Percentiles rank a stretch among this genome's conserved stretches.
Evolutionary conservation across 1,284 basidiomycete genomes (phyloP).

Genomic region (Macrocystidia cucumis): DNA sequence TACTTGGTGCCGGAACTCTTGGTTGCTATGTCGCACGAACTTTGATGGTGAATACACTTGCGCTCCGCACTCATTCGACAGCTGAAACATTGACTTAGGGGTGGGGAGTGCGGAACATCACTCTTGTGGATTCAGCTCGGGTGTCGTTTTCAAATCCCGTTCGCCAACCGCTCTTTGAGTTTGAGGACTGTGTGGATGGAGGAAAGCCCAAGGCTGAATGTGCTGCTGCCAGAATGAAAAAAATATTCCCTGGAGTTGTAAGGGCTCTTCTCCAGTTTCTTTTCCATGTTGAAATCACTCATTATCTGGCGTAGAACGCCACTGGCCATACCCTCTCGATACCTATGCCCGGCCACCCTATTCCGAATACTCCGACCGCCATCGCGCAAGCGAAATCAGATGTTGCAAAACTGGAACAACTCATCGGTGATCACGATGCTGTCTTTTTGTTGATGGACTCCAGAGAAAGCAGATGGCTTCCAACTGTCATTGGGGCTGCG

Average conservation of each 20-base stretch:
- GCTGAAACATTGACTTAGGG: conserved; percentile 40
- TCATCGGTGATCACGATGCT: conserved; percentile 83
- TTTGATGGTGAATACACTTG: conserved; percentile 72
- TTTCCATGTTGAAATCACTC: conserved; percentile 6
- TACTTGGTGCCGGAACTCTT: conserved; percentile 92
- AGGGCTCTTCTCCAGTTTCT: conserved; percentile 20
- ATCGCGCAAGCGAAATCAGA: conserved; percentile 57
- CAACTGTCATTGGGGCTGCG: conserved; percentile 79
- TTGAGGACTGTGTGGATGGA: conserved; percentile 89
- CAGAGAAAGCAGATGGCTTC: conserved; percentile 92
- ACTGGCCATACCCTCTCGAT: conserved; percentile 72
- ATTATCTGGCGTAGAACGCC: conserved; percentile 50
- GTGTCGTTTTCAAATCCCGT: conserved; percentile 98
- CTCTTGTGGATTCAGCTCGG: conserved; percentile 83
- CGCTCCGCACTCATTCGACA: neutral
- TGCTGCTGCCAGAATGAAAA: conserved; percentile 82
- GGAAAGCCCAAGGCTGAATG: conserved; percentile 91
- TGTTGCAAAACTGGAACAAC: conserved; percentile 64
- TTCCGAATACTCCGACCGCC: conserved; percentile 44
- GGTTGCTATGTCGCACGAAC: conserved; percentile 93
- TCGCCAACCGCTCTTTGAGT: conserved; percentile 93
- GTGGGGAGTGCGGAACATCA: conserved; percentile 94
- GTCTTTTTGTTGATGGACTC: conserved; percentile 98
- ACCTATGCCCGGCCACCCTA: conserved; percentile 97
- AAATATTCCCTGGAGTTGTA: conserved; percentile 90